Percentiles rank a stretch among this genome's conserved stretches.
These are phyloP conservation scores for Candida dajiaensis DNA, from an alignment of 805 yeast species.

Conservation along the genomic window DNA sequence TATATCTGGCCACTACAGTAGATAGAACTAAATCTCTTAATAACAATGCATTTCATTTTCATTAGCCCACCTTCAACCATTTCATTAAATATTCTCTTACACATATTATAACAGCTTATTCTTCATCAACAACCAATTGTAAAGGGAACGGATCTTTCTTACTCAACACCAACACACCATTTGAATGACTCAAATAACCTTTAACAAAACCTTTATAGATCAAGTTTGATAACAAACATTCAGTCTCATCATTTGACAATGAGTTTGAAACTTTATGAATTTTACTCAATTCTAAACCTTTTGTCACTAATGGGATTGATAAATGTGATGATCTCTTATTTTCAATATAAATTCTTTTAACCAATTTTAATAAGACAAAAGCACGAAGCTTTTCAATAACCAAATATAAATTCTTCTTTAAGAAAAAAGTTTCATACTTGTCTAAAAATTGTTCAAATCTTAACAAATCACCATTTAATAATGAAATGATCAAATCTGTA, in stretches of 20 bases:
- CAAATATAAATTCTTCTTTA: constrained; percentile 56
- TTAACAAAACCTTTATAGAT: constrained; percentile 57
- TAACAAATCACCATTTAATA: constrained; percentile 51
- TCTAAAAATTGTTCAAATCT: constrained; percentile 40
- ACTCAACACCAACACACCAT: constrained; percentile 68
- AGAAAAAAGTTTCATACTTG: constrained; percentile 42
- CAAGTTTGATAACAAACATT: constrained; percentile 62
- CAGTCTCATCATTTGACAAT: constrained; percentile 45
- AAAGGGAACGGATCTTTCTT: constrained; percentile 69
- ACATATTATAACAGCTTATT: background rate
- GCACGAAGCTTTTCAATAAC: constrained; percentile 47
- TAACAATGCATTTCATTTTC: background rate
- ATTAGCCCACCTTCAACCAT: too few species aligned
- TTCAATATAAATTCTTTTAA: constrained; percentile 31
- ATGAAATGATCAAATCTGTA: constrained; percentile 10
- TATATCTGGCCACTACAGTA: too few species aligned
- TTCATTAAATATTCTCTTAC: background rate
- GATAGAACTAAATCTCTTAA: too few species aligned
- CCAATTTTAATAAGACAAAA: constrained; percentile 44
- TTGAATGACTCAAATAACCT: constrained; percentile 78
- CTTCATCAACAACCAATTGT: constrained; percentile 16
- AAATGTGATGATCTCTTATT: constrained; percentile 26
- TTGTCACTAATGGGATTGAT: constrained; percentile 34
- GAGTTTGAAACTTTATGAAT: constrained; percentile 9
- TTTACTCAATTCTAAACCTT: constrained; percentile 35